Conservation (phyloP, 176 grass and related monocot species). For the Rhipidocladum racemiflorum region DNA sequence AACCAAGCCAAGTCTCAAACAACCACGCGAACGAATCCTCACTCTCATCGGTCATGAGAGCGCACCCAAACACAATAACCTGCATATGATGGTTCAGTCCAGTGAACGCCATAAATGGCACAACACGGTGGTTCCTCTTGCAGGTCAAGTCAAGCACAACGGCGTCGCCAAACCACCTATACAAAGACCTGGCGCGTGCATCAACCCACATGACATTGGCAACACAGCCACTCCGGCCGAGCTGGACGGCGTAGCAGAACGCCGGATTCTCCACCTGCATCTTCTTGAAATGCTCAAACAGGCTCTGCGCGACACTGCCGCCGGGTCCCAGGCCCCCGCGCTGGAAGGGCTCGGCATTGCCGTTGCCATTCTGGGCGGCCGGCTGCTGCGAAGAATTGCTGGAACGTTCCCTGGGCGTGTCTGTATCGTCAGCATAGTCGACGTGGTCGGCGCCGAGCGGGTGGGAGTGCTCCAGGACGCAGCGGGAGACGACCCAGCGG, state of each 20-base stretch:
- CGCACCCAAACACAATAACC: slow-evolving; percentile 50
- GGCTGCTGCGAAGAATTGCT: neutral
- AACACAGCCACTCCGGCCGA: slow-evolving; percentile 44
- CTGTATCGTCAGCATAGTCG: slow-evolving; percentile 16
- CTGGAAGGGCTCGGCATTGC: slow-evolving; percentile 2
- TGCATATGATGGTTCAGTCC: slow-evolving; percentile 67
- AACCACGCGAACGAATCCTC: slow-evolving; percentile 59
- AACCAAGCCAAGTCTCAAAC: slow-evolving; percentile 55
- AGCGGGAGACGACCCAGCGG: slow-evolving; percentile 48
- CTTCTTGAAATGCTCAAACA: slow-evolving; percentile 64
- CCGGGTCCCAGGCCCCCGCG: slow-evolving; percentile 37
- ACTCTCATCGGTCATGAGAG: slow-evolving; percentile 62
- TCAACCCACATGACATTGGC: slow-evolving; percentile 62
- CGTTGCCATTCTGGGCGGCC: neutral
- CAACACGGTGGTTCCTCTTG: slow-evolving; percentile 45
- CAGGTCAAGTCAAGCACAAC: slow-evolving; percentile 56
- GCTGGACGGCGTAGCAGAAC: slow-evolving; percentile 54
- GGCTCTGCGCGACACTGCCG: slow-evolving; percentile 51
- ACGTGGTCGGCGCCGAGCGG: neutral
- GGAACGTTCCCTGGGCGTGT: slow-evolving; percentile 20
- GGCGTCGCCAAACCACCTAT: slow-evolving; percentile 48
- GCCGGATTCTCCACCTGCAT: slow-evolving; percentile 58
- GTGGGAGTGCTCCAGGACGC: slow-evolving; percentile 49
- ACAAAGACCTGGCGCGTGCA: slow-evolving; percentile 35
- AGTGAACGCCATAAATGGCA: slow-evolving; percentile 51